Evolutionary conservation across 148 eudicot species (phyloP), one percentile per base, ranked within the genome.

Genomic region (Simmondsia chinensis): DNA sequence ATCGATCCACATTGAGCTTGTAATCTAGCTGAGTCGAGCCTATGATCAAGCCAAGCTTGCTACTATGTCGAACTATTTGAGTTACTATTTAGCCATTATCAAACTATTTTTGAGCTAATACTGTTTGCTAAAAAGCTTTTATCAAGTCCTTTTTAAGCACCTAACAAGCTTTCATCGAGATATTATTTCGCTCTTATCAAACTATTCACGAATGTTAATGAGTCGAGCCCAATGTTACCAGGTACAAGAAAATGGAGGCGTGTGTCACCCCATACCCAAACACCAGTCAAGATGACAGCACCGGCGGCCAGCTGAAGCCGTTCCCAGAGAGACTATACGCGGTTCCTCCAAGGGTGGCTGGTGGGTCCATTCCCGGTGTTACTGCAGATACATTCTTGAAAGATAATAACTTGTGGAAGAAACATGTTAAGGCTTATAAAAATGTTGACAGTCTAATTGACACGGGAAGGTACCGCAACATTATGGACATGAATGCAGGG

Each of bases 401-500:
- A 50, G 95, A 91, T 54, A 80, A 59, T 27, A 79, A 57, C 28
- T 24, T 52, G 53, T 91, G 97, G 95, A 85, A 72, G 60, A 91
- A 80, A 65, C 93, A 76, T 61, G 88, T 85, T 5, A 76, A 68
- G 57, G 77, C 84, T 45, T 91, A 91, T 61, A 85, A 77, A 64
- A 74, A 51, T 36, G 59, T 76, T 35, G 85, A 64, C 46, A 82
- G 76, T 43, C 75, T 85, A 3, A 63, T 91, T 30, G 94, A 82
- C 49, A 58, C 94, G 1, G 97, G 97, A 56, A 91, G 97, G 64
- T 91, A 78, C 43, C 94, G 95, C 33, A 89, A 89, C 59, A 79
- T 89, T 25, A 82, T 89, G 93, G 97, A 89, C 57, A 89, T 89
- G 97, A 89, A 85, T 66, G 94, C 97, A 51, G 93, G 87, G 12